A percentile compares a stretch with the other conserved stretches of the same genome.
Conservation (phyloP, 441 rosid genomes). For the Pelargonium fulgidum region DNA sequence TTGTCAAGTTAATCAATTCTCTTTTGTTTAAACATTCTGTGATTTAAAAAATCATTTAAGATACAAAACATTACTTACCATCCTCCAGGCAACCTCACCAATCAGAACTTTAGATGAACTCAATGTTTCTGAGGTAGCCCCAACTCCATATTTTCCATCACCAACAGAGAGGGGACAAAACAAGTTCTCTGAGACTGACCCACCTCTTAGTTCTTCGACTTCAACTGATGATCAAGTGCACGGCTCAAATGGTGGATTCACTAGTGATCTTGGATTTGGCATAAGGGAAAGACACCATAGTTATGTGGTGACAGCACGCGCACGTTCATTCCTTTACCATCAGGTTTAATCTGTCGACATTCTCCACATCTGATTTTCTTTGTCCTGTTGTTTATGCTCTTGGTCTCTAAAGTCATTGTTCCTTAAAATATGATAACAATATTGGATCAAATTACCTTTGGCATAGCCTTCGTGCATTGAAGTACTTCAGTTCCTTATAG, state of each 20-base stretch:
- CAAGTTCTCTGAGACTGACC: slow-evolving; percentile 22
- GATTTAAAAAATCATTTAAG: background rate
- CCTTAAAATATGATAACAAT: background rate
- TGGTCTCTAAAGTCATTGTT: background rate
- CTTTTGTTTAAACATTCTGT: background rate
- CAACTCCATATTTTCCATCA: slow-evolving; percentile 72
- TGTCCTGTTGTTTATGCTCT: background rate
- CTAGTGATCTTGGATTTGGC: slow-evolving; percentile 46
- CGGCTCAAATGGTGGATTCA: slow-evolving; percentile 19
- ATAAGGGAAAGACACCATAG: slow-evolving; percentile 50
- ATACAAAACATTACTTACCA: slow-evolving; percentile 1
- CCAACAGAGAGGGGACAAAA: slow-evolving; percentile 34
- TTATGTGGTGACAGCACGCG: slow-evolving; percentile 63
- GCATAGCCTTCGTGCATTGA: background rate
- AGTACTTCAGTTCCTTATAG: background rate
- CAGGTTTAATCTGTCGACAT: slow-evolving; percentile 46
- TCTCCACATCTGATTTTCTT: slow-evolving; percentile 2
- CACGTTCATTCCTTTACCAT: slow-evolving; percentile 81
- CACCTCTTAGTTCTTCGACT: slow-evolving; percentile 21
- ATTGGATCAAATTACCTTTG: slow-evolving; percentile 1
- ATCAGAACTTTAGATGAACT: slow-evolving; percentile 74
- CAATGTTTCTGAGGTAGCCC: slow-evolving; percentile 52
- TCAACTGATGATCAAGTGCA: slow-evolving; percentile 13
- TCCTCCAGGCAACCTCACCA: slow-evolving; percentile 71
- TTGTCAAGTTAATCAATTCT: background rate